phyloP scores from a whole-genome alignment of 1,139 yeast species.

The Yamadazyma blattariae region DNA sequence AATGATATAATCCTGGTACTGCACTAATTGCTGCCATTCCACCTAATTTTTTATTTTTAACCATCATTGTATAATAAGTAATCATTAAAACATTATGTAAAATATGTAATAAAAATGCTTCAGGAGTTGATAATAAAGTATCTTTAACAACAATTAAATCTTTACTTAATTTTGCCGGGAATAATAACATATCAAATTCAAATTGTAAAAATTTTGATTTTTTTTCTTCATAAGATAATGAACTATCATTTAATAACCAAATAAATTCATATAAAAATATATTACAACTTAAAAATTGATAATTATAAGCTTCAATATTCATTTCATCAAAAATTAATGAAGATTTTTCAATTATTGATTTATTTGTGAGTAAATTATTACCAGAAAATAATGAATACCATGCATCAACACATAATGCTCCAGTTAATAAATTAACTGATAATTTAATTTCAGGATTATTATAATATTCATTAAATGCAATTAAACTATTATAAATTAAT shows the following conservation, averaged over 20 bases:
- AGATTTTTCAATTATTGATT: conserved; percentile 8
- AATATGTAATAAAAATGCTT: conserved; percentile 20
- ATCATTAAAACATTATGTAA: conserved; percentile 20
- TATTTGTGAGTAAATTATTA: conserved; percentile 12
- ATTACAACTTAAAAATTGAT: conserved; percentile 17
- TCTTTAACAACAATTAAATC: conserved; percentile 20
- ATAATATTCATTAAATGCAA: conserved; percentile 14
- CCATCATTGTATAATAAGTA: conserved; percentile 16
- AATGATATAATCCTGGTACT: conserved; percentile 22
- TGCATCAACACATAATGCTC: conserved; percentile 19
- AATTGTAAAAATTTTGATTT: conserved; percentile 14
- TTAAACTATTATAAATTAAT: conserved; percentile 9
- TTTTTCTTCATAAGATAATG: conserved; percentile 11
- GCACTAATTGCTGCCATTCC: conserved; percentile 18
- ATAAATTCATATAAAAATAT: conserved; percentile 15
- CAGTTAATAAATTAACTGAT: conserved; percentile 15
- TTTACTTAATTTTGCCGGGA: conserved; percentile 21
- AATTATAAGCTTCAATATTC: conserved; percentile 15
- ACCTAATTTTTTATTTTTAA: conserved; percentile 13
- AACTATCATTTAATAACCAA: conserved; percentile 14
- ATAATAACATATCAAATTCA: conserved; percentile 23
- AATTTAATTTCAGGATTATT: conserved; percentile 1
- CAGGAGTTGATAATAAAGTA: conserved; percentile 19
- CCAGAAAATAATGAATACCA: conserved; percentile 16
- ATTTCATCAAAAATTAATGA: conserved; percentile 11